phyloP scores from a whole-genome alignment of 129 eudicot genomes.

The Cynara cardunculus region DNA sequence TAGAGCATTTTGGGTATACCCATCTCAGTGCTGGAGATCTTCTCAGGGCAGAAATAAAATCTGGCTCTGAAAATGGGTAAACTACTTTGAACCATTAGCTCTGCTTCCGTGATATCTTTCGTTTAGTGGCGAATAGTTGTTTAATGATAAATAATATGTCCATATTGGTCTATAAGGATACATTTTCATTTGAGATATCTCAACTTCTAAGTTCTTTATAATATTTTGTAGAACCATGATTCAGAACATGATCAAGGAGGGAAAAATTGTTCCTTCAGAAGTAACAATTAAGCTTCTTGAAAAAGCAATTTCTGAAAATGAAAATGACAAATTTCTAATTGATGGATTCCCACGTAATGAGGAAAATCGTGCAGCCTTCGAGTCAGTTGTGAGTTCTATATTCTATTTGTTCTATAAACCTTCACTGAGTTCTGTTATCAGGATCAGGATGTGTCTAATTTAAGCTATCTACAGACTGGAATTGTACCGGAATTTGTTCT shows the following conservation, averaged over 20 bases:
- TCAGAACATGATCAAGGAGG: constrained; percentile 95
- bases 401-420: not conserved
- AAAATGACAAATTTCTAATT: constrained; percentile 80
- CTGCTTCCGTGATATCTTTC: not conserved
- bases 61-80: constrained; percentile 97
- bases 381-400: constrained; percentile 60
- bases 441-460: not conserved
- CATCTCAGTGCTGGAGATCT: constrained; percentile 99
- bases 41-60: constrained; percentile 87
- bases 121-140: not conserved
- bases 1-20: constrained; percentile 83
- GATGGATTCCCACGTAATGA: constrained; percentile 99
- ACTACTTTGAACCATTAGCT: not conserved
- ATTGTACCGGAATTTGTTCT: constrained; percentile 81
- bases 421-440: not conserved
- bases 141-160: not conserved
- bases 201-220: not conserved
- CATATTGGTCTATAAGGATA: not conserved
- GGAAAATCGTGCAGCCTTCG: constrained; percentile 95
- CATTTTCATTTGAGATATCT: not conserved
- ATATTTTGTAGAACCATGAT: constrained; percentile 67
- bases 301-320: constrained; percentile 73
- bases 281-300: constrained; percentile 93
- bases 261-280: constrained; percentile 94
- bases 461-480: constrained; percentile 55